Evolutionary conservation across 2,329 filamentous ascomycete genomes (phyloP).

Genomic region (Mycosphaerella sp.): DNA sequence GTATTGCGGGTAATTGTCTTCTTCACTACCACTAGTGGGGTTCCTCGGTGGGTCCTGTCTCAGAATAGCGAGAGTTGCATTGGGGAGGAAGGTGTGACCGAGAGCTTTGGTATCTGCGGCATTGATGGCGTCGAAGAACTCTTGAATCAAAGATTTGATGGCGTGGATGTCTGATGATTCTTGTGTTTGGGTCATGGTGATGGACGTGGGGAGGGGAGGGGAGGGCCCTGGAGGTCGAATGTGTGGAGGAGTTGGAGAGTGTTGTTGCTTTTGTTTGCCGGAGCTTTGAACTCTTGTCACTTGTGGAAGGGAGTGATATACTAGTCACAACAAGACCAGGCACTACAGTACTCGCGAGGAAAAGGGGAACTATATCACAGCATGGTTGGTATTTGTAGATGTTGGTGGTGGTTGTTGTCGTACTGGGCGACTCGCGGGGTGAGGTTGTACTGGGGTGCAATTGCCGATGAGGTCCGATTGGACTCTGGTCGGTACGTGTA

Average conservation of each 20-base stretch:
- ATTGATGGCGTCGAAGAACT: conserved; percentile 25
- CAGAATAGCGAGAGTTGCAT: conserved; percentile 52
- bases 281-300: too few species aligned
- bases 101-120: conserved; percentile 46
- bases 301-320: too few species aligned
- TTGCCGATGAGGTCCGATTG: neutral
- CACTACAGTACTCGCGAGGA: neutral
- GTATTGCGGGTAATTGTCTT: neutral
- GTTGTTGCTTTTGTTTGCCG: too few species aligned
- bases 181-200: conserved; percentile 16
- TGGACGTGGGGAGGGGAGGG: neutral
- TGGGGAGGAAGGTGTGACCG: conserved; percentile 69
- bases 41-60: conserved; percentile 17
- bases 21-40: neutral
- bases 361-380: neutral
- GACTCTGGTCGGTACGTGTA: too few species aligned
- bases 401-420: neutral
- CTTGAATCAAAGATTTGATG: conserved; percentile 19
- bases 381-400: neutral
- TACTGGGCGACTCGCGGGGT: neutral
- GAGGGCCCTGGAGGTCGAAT: too few species aligned
- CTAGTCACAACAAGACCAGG: too few species aligned
- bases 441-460: neutral
- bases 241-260: too few species aligned
- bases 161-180: conserved; percentile 6